Base-by-base conservation (phyloP, 129 eudicot species). In the Flaveria linearis region DNA sequence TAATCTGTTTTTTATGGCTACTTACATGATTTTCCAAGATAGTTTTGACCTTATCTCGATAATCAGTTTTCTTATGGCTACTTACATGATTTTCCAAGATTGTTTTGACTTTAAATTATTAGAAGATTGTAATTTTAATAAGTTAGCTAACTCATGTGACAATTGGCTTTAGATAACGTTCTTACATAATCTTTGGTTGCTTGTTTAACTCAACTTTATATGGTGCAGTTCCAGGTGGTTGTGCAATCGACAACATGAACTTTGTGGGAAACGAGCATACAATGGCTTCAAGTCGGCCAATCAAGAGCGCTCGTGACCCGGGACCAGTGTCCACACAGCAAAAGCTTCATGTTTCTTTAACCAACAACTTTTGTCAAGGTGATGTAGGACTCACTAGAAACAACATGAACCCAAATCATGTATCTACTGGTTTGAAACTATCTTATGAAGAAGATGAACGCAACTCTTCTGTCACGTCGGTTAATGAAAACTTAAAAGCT, bases 401-500 rank as follows among this genome's bases (percentile, higher is more conserved):
- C 18, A 45, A 69, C 73, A 60, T 78, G 79, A 88, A 78, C 62
- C 81, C 74, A 25, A 83, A 75, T 76, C 76, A 81, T 74, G 93
- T 86, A 7, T 88, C 93, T 28, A 88, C 93, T 16, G 90, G 90
- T n/a, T 70, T 88, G 74, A 88, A 73, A 70, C 86, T 88, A 71
- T 85, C 93, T 9, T 88, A 72, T 33, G 85, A 81, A 68, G 90
- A 88, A 56, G 89, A 85, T 20, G 86, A 82, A 62, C 85, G 83
- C 57, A 79, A 84, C 61, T 88, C 90, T 10, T 86, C 90, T 15
- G 57, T 88, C 36, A 80, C 86, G 14, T 84, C 80, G 55, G 83
- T 84, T 16, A 30, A 80, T 60, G 88, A 82, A 72, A 78, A 76
- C 76, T 78, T 86, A 68, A 85, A 77, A 63, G 65, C 69, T 71